Evolutionary conservation across 2,329 filamentous ascomycete species (phyloP), one percentile per base, ranked within the genome.

Genomic region (Aspergillus sp.): DNA sequence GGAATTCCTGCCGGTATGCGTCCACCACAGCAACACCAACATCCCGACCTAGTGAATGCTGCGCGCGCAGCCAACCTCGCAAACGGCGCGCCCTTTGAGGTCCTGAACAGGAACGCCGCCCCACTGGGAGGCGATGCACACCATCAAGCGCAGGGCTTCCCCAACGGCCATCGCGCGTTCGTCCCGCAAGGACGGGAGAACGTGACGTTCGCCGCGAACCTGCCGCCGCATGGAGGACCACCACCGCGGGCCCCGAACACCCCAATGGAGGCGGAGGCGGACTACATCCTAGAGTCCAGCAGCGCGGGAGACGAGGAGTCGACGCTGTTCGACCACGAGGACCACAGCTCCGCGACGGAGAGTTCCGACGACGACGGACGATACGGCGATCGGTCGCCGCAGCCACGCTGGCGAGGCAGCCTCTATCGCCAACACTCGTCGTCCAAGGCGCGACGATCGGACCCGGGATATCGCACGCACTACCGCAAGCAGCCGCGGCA

Each of bases 271-370:
- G 40, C 56, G 30, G 60, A 60, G 13, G 32, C 45, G 8, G 58
- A 60, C n/a, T 51, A 55, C 33, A 49, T 50, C 11, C 45, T 47
- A 4, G 58, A 60, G n/a, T 54, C 52, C 8, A 56, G 56, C 50
- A 69, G 65, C 36, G 54, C 61, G 20, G 65, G 59, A n/a, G 65
- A 69, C 24, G 65, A 67, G 16, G 64, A 66, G 16, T 66, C 65
- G 1, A 51, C 58, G 35, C 48, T 64, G 7, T 65, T 64, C 36
- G 68, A 68, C 17, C 35, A 53, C 8, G 64, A 63, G 3, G 56
- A 62, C 4, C 53, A 60, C 7, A 65, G 58, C 35, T 68, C 65
- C 6, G 59, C 57, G 2, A 67, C 63, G 6, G 68, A 69, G 10
- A 60, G 61, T 24, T 61, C 60, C 9, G 60, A 61, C 13, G 53